These are phyloP conservation scores for Heterobasidion parviporum DNA, from an alignment of 1,284 basidiomycete genomes.

Conservation along the genomic window DNA sequence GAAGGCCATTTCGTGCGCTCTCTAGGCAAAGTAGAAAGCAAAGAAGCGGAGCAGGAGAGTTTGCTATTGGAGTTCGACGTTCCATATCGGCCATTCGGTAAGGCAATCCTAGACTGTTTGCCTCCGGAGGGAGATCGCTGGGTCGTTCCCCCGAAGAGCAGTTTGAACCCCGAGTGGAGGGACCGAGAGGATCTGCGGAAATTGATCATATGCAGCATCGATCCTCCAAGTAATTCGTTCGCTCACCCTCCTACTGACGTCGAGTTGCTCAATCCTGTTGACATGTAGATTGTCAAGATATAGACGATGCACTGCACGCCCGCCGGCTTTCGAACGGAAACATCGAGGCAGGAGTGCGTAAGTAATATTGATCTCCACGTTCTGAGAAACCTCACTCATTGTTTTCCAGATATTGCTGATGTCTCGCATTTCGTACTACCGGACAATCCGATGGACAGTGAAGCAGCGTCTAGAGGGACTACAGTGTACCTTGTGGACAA, in stretches of 20 bases:
- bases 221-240: constrained; percentile 71
- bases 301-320: constrained; percentile 98
- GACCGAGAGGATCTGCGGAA: constrained; percentile 86
- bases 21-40: constrained; percentile 86
- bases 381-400: not conserved
- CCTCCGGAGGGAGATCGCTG: constrained; percentile 87
- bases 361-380: constrained; percentile 29
- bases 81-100: constrained; percentile 94
- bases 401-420: constrained; percentile 84
- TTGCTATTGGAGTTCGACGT: constrained; percentile 94
- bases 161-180: constrained; percentile 59
- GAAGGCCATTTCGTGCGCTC: constrained; percentile 97
- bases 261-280: not conserved
- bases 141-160: constrained; percentile 82
- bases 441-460: constrained; percentile 94
- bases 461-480: constrained; percentile 92
- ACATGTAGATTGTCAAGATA: constrained; percentile 84
- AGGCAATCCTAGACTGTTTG: constrained; percentile 88
- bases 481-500: constrained; percentile 99
- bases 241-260: not conserved
- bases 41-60: constrained; percentile 95
- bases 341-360: constrained; percentile 96
- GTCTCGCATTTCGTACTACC: constrained; percentile 95
- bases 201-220: constrained; percentile 91
- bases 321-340: constrained; percentile 85